Evolutionary conservation across 129 eudicot genomes (phyloP), one percentile per base, ranked within the genome.

Genomic region (Mikania micrantha): DNA sequence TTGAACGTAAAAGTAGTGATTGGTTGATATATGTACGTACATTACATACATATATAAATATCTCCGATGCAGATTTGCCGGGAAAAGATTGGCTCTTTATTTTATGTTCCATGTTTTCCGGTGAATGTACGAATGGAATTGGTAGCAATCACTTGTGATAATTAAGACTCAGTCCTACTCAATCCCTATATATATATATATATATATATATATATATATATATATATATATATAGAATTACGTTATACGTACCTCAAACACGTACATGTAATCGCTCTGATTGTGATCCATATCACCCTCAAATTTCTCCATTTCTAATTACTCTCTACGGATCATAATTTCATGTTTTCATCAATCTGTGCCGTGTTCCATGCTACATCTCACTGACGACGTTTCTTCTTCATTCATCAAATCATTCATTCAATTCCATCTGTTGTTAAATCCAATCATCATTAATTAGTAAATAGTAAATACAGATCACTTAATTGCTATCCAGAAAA

Each of bases 41-140:
- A 5, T 27, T 54, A 58, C 74, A 69, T 21, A 47, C 50, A 47
- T 44, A 72, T 19, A 31, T 70, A 57, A 73, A 74, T 65, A 74
- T 74, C 73, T 67, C 52, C 6, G 74, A 69, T 48, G 63, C 75
- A 60, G 80, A 76, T 76, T 68, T 73, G 53, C 47, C 36, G 80
- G 64, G 29, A 60, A 67, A 75, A 76, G 80, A 76, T 76, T 76
- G 80, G 80, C 75, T 76, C 75, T 60, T 32, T 76, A n/a, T n/a
- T n/a, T n/a, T n/a, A 7, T 68, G 64, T 27, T 76, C 75, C 80
- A 47, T 16, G 44, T 75, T 67, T 74, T 19, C n/a, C 68, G 67
- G 57, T 20, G 50, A 62, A 73, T 62, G 76, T 71, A 71, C 27
- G 44, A 64, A 60, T 54, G 47, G 31, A 74, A 57, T 66, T 48